Evolutionary conservation across 1,284 basidiomycete species (phyloP).

Genomic region (Singerocomus rubriflavus): DNA sequence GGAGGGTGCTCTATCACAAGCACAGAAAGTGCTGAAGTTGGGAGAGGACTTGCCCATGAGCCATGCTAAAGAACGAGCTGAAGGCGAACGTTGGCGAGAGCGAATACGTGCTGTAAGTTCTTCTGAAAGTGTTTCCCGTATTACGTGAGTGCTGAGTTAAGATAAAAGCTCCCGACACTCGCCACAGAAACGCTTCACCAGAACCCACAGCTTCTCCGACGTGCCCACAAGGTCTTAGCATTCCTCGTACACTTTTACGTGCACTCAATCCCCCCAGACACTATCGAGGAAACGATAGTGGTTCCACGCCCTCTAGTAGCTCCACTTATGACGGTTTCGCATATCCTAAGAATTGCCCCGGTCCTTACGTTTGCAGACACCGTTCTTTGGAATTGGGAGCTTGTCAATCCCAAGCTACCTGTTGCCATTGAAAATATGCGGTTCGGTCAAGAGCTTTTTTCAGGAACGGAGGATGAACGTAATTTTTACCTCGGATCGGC

Average conservation of each 20-base stretch:
- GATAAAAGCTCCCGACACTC: slow-evolving; percentile 65
- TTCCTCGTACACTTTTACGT: slow-evolving; percentile 90
- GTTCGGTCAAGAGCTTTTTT: slow-evolving; percentile 70
- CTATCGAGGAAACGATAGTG: slow-evolving; percentile 40
- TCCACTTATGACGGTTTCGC: slow-evolving; percentile 79
- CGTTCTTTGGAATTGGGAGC: slow-evolving; percentile 92
- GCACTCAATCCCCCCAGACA: slow-evolving; percentile 64
- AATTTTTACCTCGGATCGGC: slow-evolving; percentile 90
- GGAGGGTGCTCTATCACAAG: slow-evolving; percentile 66
- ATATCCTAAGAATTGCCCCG: slow-evolving; percentile 81
- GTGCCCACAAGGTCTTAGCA: slow-evolving; percentile 87
- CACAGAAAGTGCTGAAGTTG: slow-evolving; percentile 55
- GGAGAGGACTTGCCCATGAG: slow-evolving; percentile 56
- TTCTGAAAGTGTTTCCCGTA: slow-evolving; percentile 1
- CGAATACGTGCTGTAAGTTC: slow-evolving; percentile 59
- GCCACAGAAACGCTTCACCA: slow-evolving; percentile 49
- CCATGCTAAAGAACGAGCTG: slow-evolving; percentile 46
- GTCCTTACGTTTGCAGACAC: slow-evolving; percentile 95
- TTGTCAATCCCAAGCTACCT: slow-evolving; percentile 51
- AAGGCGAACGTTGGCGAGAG: slow-evolving; percentile 66
- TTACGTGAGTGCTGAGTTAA: slow-evolving; percentile 13
- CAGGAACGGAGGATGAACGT: slow-evolving; percentile 80
- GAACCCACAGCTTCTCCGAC: slow-evolving; percentile 63
- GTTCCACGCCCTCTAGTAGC: slow-evolving; percentile 78
- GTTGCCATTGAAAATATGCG: slow-evolving; percentile 61